Evolutionary conservation across 192 early-diverging fungal genomes (phyloP).

Genomic region (Coemansia sp.): DNA sequence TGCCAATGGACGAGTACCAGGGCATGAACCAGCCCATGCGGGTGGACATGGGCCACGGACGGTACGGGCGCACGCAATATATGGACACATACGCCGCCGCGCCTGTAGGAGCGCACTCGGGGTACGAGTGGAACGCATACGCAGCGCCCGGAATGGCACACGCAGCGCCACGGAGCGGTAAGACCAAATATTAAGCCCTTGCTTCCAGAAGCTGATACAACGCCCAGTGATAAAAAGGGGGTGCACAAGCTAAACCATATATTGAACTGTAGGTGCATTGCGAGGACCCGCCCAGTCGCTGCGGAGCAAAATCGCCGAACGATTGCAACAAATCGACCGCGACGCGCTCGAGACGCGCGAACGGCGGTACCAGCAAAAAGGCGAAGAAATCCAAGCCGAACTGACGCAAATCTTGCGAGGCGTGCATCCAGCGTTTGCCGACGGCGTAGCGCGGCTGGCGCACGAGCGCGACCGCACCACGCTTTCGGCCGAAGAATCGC

Average conservation of each 20-base stretch:
- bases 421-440: slow-evolving; percentile 67
- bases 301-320: slow-evolving; percentile 44
- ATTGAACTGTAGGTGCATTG: not conserved
- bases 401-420: slow-evolving; percentile 53
- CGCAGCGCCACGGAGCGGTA: slow-evolving; percentile 8
- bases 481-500: slow-evolving; percentile 61
- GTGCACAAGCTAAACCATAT: not conserved
- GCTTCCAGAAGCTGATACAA: too few relatives aligned
- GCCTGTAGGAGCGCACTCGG: slow-evolving; percentile 11
- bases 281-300: slow-evolving; percentile 31
- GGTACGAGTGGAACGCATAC: slow-evolving; percentile 49
- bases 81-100: slow-evolving; percentile 12
- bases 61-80: slow-evolving; percentile 23
- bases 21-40: slow-evolving; percentile 18
- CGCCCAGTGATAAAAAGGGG: too few relatives aligned
- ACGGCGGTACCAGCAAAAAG: slow-evolving; percentile 43
- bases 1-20: slow-evolving; percentile 34
- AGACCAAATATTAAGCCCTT: not conserved
- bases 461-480: slow-evolving; percentile 70
- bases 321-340: slow-evolving; percentile 52
- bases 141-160: slow-evolving; percentile 15
- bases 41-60: slow-evolving; percentile 19
- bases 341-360: slow-evolving; percentile 39
- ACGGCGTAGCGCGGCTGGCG: slow-evolving; percentile 62
- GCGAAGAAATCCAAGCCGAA: slow-evolving; percentile 47